phyloP scores from a whole-genome alignment of 192 early-diverging fungal species.

The Backusella westeae region DNA sequence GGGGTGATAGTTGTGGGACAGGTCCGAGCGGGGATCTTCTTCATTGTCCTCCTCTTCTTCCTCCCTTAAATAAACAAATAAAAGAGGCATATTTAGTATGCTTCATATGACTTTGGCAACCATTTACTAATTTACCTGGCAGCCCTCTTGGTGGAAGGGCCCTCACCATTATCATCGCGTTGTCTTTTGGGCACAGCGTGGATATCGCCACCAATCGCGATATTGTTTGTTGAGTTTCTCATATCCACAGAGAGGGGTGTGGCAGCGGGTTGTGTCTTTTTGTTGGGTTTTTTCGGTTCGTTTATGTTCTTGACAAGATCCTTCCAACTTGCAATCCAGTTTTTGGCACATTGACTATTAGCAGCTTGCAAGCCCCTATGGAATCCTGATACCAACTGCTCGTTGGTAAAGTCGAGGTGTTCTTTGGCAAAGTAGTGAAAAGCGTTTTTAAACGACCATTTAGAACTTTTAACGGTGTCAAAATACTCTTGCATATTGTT shows the following conservation, averaged over 20 bases:
- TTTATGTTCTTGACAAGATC: neutral
- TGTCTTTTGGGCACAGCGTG: neutral
- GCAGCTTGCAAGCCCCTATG: neutral
- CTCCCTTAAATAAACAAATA: constrained; percentile 1
- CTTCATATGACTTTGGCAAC: neutral
- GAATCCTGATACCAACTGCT: neutral
- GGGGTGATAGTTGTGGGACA: neutral
- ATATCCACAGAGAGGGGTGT: neutral
- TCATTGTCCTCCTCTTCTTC: neutral
- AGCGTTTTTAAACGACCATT: neutral
- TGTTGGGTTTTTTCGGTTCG: neutral
- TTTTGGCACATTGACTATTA: neutral
- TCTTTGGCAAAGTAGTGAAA: neutral
- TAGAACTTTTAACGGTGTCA: neutral
- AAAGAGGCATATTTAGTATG: neutral
- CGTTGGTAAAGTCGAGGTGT: neutral
- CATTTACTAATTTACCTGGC: neutral
- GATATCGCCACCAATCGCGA: constrained; percentile 1
- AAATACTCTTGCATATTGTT: no score
- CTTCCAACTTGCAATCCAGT: neutral
- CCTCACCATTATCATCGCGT: neutral
- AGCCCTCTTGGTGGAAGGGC: neutral
- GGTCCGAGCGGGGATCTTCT: neutral
- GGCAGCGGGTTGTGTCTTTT: neutral
- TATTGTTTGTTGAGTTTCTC: neutral